Base-by-base conservation (phyloP, 768 basidiomycete species). In the Naematelia encephala region DNA sequence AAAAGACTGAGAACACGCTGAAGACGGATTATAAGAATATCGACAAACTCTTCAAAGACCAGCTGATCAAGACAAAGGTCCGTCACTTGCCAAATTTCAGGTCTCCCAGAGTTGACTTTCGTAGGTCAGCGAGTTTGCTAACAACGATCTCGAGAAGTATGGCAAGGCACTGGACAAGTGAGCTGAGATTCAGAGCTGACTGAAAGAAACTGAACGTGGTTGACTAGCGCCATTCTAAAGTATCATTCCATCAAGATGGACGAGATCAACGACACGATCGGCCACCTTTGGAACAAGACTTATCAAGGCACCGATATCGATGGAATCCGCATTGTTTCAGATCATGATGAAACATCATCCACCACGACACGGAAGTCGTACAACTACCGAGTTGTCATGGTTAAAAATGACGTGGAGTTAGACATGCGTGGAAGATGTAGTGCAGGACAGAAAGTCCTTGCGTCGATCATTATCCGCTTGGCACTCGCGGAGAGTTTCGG, bases 221-320 rank as follows among this genome's bases (percentile, higher is more conserved):
- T 39, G 34, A 8, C 16, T 58, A 97, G 94, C 66, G 96, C 93
- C 43, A 98, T 99, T 76, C 96, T 99, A 90, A 91, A 90, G 77
- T 99, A 97, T 70, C 96, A 99, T 72, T 80, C 86, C 13, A 82
- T 96, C 68, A 99, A 99, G 79, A 96, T 98, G 96, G 91, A 93
- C 77, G 96, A 99, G 80, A 92, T 99, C 69, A 99, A 99, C 71
- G 92, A 96, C 69, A 93, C 87, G 13, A 94, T 98, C 85, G 87
- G 87, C 49, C 91, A 96, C 71, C 77, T 98, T 2, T 99, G 96
- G 96, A 94, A 91, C 75, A 94, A 91, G 79, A 98, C 93, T 0
- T 99, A 99, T 78, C 94, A 98, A 76, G 94, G 94, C 67, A 97
- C 93, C 59, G 94, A 99, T 79, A 98, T 99, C 72, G 96, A 99